Evolutionary conservation across 176 grass and related monocot species (phyloP), one percentile per base, ranked within the genome.

Genomic region (Phragmites australis): DNA sequence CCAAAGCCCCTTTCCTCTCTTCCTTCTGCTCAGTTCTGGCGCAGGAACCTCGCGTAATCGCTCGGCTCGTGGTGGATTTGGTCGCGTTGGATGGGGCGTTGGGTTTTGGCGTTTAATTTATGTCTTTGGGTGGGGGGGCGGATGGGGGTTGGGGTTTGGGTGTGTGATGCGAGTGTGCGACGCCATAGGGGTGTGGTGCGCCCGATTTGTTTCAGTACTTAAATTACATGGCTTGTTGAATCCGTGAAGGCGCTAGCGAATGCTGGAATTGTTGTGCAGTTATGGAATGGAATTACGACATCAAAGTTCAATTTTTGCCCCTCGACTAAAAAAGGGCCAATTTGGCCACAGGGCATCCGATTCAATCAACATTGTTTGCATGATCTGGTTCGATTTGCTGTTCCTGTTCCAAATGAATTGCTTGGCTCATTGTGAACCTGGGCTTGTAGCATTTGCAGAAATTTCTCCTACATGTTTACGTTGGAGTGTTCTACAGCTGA

Each of bases 121-220:
- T 31, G 37, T 59, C 40, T 43, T 61, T 1, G 56, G 74, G 53
- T 9, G 54, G 9, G 59, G 51, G 67, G 17, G 32, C 16, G 26
- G 55, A 8, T 5, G 9, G 70, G 80, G 22, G 49, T 14, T 39
- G 32, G 72, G 68, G 43, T 8, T 72, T 82, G 49, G 39, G n/a
- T 69, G 70, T 69, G 70, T 27, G 84, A 48, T 27, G 66, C 22
- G 76, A 55, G n/a, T n/a, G n/a, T 67, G 60, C 21, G 48, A 25
- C 43, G 52, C 21, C 51, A 11, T 57, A 10, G 69, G 43, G 50
- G 22, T 42, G 22, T 43, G 50, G 59, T 14, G 76, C 31, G 34
- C 42, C 68, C 42, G 81, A 88, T 84, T 80, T 88, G 81, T 25
- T 76, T 48, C 44, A 6, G 6, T 42, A 37, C 46, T 52, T 66